phyloP scores from a whole-genome alignment of 257 asterid species.

The Solanum virginianum region DNA sequence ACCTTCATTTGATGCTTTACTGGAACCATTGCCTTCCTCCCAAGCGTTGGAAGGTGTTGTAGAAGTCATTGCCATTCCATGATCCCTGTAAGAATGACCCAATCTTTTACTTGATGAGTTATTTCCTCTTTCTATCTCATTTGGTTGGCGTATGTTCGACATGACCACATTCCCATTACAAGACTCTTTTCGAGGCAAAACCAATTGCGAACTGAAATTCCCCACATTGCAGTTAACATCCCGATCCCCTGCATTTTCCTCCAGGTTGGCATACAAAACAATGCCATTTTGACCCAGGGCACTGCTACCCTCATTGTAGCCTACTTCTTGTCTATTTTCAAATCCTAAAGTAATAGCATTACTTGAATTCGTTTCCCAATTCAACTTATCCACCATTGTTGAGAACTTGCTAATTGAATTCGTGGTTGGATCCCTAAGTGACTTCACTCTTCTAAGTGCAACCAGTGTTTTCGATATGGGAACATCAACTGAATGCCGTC shows the following conservation, averaged over 20 bases:
- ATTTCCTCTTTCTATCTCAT: conserved; percentile 9
- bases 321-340: conserved; percentile 11
- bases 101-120: conserved; percentile 20
- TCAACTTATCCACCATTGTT: conserved; percentile 36
- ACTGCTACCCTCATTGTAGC: not conserved
- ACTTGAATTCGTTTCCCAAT: conserved; percentile 61
- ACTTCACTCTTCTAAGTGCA: conserved; percentile 81
- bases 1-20: conserved; percentile 40
- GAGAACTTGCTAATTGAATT: conserved; percentile 55
- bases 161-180: conserved; percentile 7
- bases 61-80: conserved; percentile 16
- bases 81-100: conserved; percentile 17
- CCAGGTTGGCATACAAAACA: conserved; percentile 1
- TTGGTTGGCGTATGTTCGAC: conserved; percentile 1
- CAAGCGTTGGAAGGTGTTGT: conserved; percentile 13
- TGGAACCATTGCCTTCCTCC: conserved; percentile 32
- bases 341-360: conserved; percentile 42
- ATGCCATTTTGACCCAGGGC: conserved; percentile 2
- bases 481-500: conserved; percentile 80
- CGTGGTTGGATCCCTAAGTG: conserved; percentile 86
- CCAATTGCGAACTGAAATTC: conserved; percentile 4
- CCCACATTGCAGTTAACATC: conserved; percentile 16
- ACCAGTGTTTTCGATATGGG: conserved; percentile 63
- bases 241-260: conserved; percentile 16
- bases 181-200: not conserved